phyloP scores from a whole-genome alignment of 352 stramenopile genomes.

The Phytophthora colocasiae region DNA sequence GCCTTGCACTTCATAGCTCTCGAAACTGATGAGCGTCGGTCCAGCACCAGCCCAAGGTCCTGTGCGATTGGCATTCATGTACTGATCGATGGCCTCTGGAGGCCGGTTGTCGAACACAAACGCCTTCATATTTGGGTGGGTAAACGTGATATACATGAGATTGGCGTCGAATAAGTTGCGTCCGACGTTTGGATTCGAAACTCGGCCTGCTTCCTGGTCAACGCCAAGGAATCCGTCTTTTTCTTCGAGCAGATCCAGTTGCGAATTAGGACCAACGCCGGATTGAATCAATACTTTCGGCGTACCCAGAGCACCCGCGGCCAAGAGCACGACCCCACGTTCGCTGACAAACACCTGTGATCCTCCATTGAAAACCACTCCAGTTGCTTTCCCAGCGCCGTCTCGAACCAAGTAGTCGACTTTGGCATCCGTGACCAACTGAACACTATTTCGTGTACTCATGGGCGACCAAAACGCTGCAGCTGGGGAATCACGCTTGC shows the following conservation, averaged over 20 bases:
- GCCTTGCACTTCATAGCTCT: slow-evolving; percentile 54
- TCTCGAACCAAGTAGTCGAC: slow-evolving; percentile 57
- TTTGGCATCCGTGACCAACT: slow-evolving; percentile 48
- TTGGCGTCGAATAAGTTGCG: slow-evolving; percentile 63
- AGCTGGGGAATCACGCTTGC: slow-evolving; percentile 59
- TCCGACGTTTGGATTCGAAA: slow-evolving; percentile 67
- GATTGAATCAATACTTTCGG: slow-evolving; percentile 85
- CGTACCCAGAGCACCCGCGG: slow-evolving; percentile 65
- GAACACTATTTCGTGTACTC: slow-evolving; percentile 52
- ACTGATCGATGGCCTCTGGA: slow-evolving; percentile 51
- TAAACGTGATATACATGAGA: slow-evolving; percentile 52
- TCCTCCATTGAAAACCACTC: slow-evolving; percentile 54
- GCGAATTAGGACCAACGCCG: slow-evolving; percentile 64
- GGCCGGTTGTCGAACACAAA: slow-evolving; percentile 44
- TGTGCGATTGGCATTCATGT: slow-evolving; percentile 45
- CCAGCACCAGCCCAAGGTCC: slow-evolving; percentile 50
- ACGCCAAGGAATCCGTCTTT: slow-evolving; percentile 45
- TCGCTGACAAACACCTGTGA: slow-evolving; percentile 37
- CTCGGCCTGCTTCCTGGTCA: slow-evolving; percentile 32
- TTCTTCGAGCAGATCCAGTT: slow-evolving; percentile 52
- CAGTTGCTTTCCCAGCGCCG: slow-evolving; percentile 38
- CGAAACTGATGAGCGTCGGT: slow-evolving; percentile 64
- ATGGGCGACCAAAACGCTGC: slow-evolving; percentile 54
- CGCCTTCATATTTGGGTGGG: slow-evolving; percentile 53
- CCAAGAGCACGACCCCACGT: slow-evolving; percentile 72